These are phyloP conservation scores for Pythium brassicae DNA, from an alignment of 352 stramenopile genomes.

Conservation along the genomic window DNA sequence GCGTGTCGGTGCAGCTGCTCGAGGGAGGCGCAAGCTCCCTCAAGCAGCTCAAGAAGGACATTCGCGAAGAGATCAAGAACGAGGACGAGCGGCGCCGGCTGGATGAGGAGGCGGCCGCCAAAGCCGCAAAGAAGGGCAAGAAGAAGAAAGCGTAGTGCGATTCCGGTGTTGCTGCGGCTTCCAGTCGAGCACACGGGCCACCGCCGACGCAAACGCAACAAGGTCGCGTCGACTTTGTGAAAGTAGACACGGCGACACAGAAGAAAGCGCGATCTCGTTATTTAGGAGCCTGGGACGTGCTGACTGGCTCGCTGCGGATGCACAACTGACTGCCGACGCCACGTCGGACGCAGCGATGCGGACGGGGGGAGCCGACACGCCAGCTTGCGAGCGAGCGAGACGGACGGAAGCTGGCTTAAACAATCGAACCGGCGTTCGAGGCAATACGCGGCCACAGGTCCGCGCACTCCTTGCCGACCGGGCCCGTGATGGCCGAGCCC, in stretches of 20 bases:
- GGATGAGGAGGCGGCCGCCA: constrained; percentile 64
- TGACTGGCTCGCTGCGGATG: not conserved
- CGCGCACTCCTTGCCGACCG: constrained; percentile 99
- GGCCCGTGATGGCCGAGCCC: constrained; percentile 98
- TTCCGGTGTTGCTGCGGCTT: not conserved
- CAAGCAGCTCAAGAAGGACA: constrained; percentile 81
- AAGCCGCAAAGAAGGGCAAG: constrained; percentile 77
- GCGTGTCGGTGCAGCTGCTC: constrained; percentile 45
- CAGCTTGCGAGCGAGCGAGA: not conserved
- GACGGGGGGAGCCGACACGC: not conserved
- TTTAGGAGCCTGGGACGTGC: constrained; percentile 2
- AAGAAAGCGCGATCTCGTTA: constrained; percentile 27
- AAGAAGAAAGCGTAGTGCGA: constrained; percentile 60
- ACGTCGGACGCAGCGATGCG: too few relatives aligned
- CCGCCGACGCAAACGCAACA: not conserved
- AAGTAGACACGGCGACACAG: constrained; percentile 15
- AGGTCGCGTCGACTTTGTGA: not conserved
- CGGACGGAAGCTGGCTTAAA: constrained; percentile 81
- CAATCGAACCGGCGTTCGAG: constrained; percentile 98
- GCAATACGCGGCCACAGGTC: constrained; percentile 99
- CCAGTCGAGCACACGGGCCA: not conserved
- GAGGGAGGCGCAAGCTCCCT: constrained; percentile 52
- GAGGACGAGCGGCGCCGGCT: constrained; percentile 70
- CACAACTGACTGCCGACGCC: too few relatives aligned
- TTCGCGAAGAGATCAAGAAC: constrained; percentile 72